These are phyloP conservation scores for Gossypium arboreum DNA, from an alignment of 345 rosid genomes.

Conservation along the genomic window DNA sequence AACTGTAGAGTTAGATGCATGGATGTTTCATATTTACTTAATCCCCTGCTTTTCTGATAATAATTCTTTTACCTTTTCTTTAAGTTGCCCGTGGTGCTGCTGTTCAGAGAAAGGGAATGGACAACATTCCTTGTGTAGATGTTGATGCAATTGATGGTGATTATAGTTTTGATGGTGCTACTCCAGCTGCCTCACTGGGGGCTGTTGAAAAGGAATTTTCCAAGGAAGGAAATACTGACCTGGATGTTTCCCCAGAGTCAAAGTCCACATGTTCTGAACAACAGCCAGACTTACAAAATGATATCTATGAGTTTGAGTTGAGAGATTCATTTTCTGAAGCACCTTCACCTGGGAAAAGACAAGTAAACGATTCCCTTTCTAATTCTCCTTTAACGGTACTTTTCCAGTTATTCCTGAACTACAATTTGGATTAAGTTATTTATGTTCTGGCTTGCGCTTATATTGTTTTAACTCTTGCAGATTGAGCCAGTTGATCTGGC, in stretches of 20 bases:
- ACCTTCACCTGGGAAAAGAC: conserved; percentile 38
- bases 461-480: conserved; percentile 34
- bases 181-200: conserved; percentile 1
- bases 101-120: conserved; percentile 26
- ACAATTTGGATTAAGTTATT: conserved; percentile 13
- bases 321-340: conserved; percentile 30
- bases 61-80: conserved; percentile 9
- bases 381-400: conserved; percentile 55
- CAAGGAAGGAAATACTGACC: conserved; percentile 27
- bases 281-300: conserved; percentile 22
- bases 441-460: conserved; percentile 12
- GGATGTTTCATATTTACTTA: background rate
- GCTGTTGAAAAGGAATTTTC: conserved; percentile 20
- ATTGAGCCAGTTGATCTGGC: conserved; percentile 41
- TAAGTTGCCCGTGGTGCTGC: conserved; percentile 42
- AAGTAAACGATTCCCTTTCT: conserved; percentile 27
- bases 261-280: conserved; percentile 31
- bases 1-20: background rate
- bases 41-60: background rate
- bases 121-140: conserved; percentile 33
- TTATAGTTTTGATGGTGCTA: conserved; percentile 30
- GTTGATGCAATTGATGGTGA: conserved; percentile 35
- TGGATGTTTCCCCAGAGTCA: conserved; percentile 23
- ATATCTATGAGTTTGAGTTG: conserved; percentile 27
- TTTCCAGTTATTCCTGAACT: conserved; percentile 13